Percentiles rank a stretch among this genome's conserved stretches.
These are phyloP conservation scores for Xylariaceae sp. DNA, from an alignment of 2,329 filamentous ascomycete genomes.

Conservation along the genomic window DNA sequence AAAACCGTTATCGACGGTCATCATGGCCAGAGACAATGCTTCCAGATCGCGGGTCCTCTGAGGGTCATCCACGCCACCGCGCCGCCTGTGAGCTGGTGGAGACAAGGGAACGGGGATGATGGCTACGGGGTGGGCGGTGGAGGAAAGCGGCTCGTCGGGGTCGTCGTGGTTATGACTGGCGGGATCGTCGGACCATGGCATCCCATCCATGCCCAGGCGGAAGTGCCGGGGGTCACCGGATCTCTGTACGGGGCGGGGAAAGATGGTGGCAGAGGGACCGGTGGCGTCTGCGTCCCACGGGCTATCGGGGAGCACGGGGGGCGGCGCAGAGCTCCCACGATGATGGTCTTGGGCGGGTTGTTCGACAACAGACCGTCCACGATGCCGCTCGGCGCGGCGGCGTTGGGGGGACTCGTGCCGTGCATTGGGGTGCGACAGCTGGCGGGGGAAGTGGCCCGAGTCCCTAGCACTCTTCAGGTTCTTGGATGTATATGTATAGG, in stretches of 20 bases:
- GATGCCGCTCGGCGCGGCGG: constrained; percentile 19
- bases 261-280: constrained; percentile 27
- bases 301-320: constrained; percentile 43
- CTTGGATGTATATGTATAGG: constrained; percentile 45
- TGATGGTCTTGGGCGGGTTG: constrained; percentile 33
- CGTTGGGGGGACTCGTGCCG: constrained; percentile 13
- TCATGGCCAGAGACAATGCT: constrained; percentile 48
- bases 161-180: constrained; percentile 28
- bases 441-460: constrained; percentile 41
- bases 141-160: constrained; percentile 11
- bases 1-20: constrained; percentile 56
- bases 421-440: constrained; percentile 42
- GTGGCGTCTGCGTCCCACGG: constrained; percentile 41
- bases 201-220: constrained; percentile 43
- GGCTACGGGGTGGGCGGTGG: constrained; percentile 22
- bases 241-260: constrained; percentile 22
- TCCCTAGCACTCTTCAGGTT: constrained; percentile 38
- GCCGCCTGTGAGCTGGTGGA: constrained; percentile 14
- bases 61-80: constrained; percentile 31
- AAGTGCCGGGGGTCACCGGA: constrained; percentile 28
- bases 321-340: constrained; percentile 47
- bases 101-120: constrained; percentile 23
- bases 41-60: constrained; percentile 40
- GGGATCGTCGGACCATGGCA: constrained; percentile 44
- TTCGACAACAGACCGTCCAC: constrained; percentile 19